Conservation (phyloP, 1,284 basidiomycete genomes). For the Athelia psychrophila region DNA sequence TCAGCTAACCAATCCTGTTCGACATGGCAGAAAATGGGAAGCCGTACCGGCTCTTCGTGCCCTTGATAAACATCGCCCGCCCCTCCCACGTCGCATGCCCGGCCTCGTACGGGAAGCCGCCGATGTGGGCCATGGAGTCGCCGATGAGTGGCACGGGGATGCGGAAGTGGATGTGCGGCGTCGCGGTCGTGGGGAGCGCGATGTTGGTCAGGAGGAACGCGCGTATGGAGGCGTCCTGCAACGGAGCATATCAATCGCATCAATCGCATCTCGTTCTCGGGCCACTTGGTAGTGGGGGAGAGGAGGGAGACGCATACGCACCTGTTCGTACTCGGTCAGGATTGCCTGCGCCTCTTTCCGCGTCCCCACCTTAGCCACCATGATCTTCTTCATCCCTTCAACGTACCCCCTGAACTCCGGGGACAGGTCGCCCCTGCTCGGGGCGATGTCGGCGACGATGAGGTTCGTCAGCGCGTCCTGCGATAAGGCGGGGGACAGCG, state of each 20-base stretch:
- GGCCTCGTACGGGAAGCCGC: conserved; percentile 70
- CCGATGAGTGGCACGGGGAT: conserved; percentile 71
- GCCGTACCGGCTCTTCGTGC: conserved; percentile 68
- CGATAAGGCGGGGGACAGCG: conserved; percentile 54
- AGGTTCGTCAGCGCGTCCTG: conserved; percentile 53
- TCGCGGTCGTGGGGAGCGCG: conserved; percentile 29
- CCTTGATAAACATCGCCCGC: conserved; percentile 75
- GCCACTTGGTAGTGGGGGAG: background rate
- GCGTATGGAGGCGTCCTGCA: conserved; percentile 64
- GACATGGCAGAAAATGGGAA: background rate
- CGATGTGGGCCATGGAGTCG: conserved; percentile 62
- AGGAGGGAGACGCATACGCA: conserved; percentile 19
- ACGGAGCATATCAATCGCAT: background rate
- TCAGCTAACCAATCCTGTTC: background rate
- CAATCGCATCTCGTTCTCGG: background rate
- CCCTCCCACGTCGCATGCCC: conserved; percentile 61
- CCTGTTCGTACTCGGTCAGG: conserved; percentile 60
- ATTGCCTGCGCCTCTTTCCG: conserved; percentile 67
- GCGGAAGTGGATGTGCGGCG: conserved; percentile 54
- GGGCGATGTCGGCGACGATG: conserved; percentile 83
- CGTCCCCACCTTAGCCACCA: conserved; percentile 48
- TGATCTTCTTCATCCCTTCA: conserved; percentile 68
- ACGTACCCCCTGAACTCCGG: conserved; percentile 67
- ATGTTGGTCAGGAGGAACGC: conserved; percentile 87
- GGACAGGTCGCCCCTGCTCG: conserved; percentile 59